Evolutionary conservation across 495 filamentous ascomycete species (phyloP), one percentile per base, ranked within the genome.

Genomic region (Aspergillus steynii): DNA sequence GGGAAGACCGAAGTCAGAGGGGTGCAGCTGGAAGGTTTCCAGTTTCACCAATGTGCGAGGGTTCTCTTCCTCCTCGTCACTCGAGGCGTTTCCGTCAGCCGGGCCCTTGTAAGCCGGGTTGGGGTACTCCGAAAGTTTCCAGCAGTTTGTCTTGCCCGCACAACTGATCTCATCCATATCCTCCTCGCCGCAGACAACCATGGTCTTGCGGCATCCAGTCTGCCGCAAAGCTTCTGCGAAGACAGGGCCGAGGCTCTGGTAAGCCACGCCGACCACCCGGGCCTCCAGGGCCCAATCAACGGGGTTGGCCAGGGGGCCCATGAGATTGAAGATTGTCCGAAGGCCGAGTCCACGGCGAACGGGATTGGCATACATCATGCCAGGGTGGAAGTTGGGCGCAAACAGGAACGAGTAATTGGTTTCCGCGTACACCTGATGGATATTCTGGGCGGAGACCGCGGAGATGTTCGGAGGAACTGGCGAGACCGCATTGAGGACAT

Each of bases 321-420:
- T 84, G 0, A 98, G 81, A 75, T 99, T 98, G 85, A 98, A 99
- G 66, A 99, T 93, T 1, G 95, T 98, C 50, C 94, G 85, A 75
- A 93, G 90, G 54, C 92, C 92, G 9, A 99, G 84, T 69, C 90
- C 86, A 60, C 84, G 88, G 26, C 96, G 88, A 59, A 97, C 88
- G 6, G 86, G 81, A 12, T 92, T 92, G 26, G 94, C 92, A 70
- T 92, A 84, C 65, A 83, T 84, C 90, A 98, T 96, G 46, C 90
- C 93, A 0, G 91, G 91, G 77, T 99, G 96, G 82, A 97, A 99
- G 64, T 93, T 88, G 29, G 93, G 96, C 0, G 96, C 96, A 71
- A 95, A 99, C 31, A 99, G 86, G 78, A 99, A 99, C 56, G 89
- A 88, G 77, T 98, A 99, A 74, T 92, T 96, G 61, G 87, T 90